Base-by-base conservation (phyloP, 306 rosid genomes). In the Cercis canadensis region DNA sequence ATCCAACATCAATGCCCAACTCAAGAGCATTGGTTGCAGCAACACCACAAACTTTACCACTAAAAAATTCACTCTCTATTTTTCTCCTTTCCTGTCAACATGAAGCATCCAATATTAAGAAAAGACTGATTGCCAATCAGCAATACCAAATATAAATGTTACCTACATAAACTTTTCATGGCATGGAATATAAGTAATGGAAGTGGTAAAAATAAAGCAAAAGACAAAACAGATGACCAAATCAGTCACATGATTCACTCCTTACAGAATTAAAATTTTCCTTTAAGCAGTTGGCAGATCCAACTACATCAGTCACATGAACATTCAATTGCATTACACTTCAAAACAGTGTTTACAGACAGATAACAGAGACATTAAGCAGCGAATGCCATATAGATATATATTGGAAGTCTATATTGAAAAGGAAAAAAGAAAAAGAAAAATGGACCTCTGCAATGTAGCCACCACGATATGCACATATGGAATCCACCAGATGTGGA, bases 1-100 rank as follows among this genome's bases (percentile, higher is more conserved):
- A 92, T 53, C 98, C 98, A 69, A 90, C 97, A 83, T 94, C 97
- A 71, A 90, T 89, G 78, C 98, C 98, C 89, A 94, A 86, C 69
- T 94, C 98, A 77, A 94, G 98, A 75, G 98, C 98, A 94, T 94
- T 94, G 52, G 98, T 94, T 17, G 98, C 96, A 74, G 96, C 97
- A 69, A 94, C 83, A 40, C 98, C 98, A 81, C 88, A 78, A 79
- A 89, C 83, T 77, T 86, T 86, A 70, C 98, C 98, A 59, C 89
- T 84, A 78, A 94, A 90, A 56, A 94, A 81, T 41, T 87, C 94
- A 72, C 89, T 74, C 86, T 94, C 98, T 43, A 94, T 90, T 72
- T 84, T 87, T 72, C 98, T 86, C 84, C 98, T 83, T 65, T 94
- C 90, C 98, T 94, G 87, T 62, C 40, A 65, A 73, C 41, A 55